Evolutionary conservation across 805 yeast genomes (phyloP).

Genomic region (Candida taoyuanica): DNA sequence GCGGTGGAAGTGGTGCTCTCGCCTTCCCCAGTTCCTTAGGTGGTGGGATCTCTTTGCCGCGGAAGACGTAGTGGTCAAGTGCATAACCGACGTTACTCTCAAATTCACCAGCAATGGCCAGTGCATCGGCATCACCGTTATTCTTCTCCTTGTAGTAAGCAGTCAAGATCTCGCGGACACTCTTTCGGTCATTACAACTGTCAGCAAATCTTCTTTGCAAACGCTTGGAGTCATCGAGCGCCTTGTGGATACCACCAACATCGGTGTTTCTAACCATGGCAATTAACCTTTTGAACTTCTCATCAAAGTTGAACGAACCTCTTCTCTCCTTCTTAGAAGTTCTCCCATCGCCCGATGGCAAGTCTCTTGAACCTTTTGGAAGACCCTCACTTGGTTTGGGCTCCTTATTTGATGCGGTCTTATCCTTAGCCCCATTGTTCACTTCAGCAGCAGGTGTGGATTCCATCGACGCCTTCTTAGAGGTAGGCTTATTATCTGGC

Average conservation of each 20-base stretch:
- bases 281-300: neutral
- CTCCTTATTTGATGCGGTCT: too few relatives aligned
- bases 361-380: neutral
- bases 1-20: constrained; percentile 7
- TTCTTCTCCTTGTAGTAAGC: neutral
- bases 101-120: neutral
- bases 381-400: too few relatives aligned
- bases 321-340: neutral
- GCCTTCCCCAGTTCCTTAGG: neutral
- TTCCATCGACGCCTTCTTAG: too few relatives aligned
- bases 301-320: neutral
- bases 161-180: neutral
- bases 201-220: neutral
- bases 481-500: too few relatives aligned
- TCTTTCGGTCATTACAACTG: neutral
- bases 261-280: neutral
- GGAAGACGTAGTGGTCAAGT: neutral
- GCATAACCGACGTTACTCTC: neutral
- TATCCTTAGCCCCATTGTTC: too few relatives aligned
- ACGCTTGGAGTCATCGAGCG: neutral
- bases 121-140: neutral
- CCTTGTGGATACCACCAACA: neutral
- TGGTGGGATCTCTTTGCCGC: neutral
- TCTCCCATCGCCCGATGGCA: neutral
- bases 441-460: too few relatives aligned